These are phyloP conservation scores for Apiospora marii DNA, from an alignment of 2,329 filamentous ascomycete genomes.

Conservation along the genomic window DNA sequence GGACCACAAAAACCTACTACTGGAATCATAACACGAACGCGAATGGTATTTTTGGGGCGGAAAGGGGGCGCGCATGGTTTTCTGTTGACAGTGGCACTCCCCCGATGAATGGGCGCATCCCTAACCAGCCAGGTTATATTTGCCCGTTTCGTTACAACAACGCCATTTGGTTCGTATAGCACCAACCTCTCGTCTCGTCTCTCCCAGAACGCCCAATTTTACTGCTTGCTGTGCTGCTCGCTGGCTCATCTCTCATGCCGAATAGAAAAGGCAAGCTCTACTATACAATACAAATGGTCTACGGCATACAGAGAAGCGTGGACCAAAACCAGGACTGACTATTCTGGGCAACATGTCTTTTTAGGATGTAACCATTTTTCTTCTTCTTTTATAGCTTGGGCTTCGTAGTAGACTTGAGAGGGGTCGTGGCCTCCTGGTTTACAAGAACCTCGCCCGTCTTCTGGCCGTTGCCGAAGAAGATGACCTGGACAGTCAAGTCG, in stretches of 20 bases:
- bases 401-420: slow-evolving; percentile 45
- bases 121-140: background rate
- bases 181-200: background rate
- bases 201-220: background rate
- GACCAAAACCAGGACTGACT: background rate
- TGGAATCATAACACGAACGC: background rate
- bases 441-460: slow-evolving; percentile 80
- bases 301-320: background rate
- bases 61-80: background rate
- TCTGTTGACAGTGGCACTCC: background rate
- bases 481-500: slow-evolving; percentile 95
- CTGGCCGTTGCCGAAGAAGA: slow-evolving; percentile 90
- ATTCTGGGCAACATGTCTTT: background rate
- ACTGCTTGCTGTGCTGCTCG: background rate
- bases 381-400: slow-evolving; percentile 40
- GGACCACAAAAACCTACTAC: background rate
- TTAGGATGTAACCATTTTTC: background rate
- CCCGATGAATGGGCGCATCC: background rate
- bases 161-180: background rate
- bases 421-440: slow-evolving; percentile 86
- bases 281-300: background rate
- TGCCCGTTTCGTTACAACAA: background rate
- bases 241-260: background rate
- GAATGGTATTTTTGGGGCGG: background rate
- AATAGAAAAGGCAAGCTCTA: background rate